Evolutionary conservation across 2,329 filamentous ascomycete genomes (phyloP), one percentile per base, ranked within the genome.

Genomic region (Talaromyces sp.): DNA sequence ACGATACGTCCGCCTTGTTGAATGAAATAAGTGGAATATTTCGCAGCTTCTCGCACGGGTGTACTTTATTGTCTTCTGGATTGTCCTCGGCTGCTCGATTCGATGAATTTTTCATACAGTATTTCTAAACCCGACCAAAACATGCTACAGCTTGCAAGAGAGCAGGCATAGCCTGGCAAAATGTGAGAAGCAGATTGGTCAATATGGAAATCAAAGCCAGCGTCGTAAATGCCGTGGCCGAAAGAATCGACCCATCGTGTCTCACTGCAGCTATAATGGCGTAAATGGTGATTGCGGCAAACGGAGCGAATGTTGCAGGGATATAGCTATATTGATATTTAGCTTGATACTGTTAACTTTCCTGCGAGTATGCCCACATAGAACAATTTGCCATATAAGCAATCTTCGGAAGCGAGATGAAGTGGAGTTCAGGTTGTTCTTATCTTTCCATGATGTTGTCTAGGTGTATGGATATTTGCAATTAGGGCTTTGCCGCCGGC

Each of bases 51-150:
- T 50, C 46, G 46, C 9, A 50, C 18, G 46, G 46, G 2, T 50
- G 14, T 31, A 5, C 18, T 21, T 50, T 14, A 9, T 55, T 55
- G 52, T 55, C 31, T 8, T 23, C 1, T 31, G 31, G 5, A 28
- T 6, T 50, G 4, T 50, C 46, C 46, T n/a, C 46, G 8, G 46
- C 6, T 11, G 25, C 25, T 31, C 9, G 46, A 2, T 23, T 50
- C 25, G 14, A 18, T 50, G 46, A 31, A 25, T n/a, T 35, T 14
- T 55, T 21, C 18, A 18, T 16, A 40, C 56, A 68, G 31, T 69
- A 80, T 18, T 72, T 70, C 63, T 79, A 72, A 25, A 80, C 80
- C 9, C 77, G 71, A 12, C 72, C 70, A 54, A 79, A 78, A 21
- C 74, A 76, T 3, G 73, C 76, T 0, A 78, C 64, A 5, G 73